These are phyloP conservation scores for Thalassiosira mediterranea DNA, from an alignment of 352 stramenopile genomes.

Conservation along the genomic window DNA sequence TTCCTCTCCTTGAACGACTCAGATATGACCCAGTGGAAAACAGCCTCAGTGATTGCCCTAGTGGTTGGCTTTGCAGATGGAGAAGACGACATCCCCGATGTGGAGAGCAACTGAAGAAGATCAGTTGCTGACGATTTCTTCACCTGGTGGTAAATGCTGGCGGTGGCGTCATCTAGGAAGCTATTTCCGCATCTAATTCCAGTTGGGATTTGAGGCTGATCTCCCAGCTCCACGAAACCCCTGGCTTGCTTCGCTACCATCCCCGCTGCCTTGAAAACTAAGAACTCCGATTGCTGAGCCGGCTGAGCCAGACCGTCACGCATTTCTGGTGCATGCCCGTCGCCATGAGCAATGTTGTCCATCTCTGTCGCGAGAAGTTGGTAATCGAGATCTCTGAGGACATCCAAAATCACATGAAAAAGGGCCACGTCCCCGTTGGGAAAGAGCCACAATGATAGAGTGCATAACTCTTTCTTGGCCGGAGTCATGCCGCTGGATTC, in stretches of 20 bases:
- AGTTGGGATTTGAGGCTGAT: slow-evolving; percentile 1
- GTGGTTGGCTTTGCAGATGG: slow-evolving; percentile 10
- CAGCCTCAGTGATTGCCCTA: slow-evolving; percentile 17
- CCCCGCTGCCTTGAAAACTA: slow-evolving; percentile 43
- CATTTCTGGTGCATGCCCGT: too few relatives aligned
- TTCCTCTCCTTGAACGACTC: slow-evolving; percentile 25
- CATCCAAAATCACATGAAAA: background rate
- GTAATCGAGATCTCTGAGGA: slow-evolving; percentile 8
- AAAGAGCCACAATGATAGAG: slow-evolving; percentile 35
- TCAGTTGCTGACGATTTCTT: slow-evolving; percentile 28
- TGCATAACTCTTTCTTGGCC: slow-evolving; percentile 50
- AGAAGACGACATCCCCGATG: background rate
- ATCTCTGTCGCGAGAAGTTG: slow-evolving; percentile 36
- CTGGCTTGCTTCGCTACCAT: slow-evolving; percentile 35
- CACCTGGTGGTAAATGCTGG: slow-evolving; percentile 30
- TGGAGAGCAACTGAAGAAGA: slow-evolving; percentile 33
- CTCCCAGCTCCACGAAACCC: slow-evolving; percentile 19
- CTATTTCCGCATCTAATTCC: slow-evolving; percentile 11
- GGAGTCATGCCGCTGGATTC: slow-evolving; percentile 11
- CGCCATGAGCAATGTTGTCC: slow-evolving; percentile 16
- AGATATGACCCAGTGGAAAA: slow-evolving; percentile 33
- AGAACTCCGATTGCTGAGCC: slow-evolving; percentile 28
- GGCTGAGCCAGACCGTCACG: too few relatives aligned
- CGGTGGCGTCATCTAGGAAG: slow-evolving; percentile 28
- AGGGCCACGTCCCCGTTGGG: background rate